Evolutionary conservation across 768 basidiomycete species (phyloP).

Genomic region (Butyriboletus loyo): DNA sequence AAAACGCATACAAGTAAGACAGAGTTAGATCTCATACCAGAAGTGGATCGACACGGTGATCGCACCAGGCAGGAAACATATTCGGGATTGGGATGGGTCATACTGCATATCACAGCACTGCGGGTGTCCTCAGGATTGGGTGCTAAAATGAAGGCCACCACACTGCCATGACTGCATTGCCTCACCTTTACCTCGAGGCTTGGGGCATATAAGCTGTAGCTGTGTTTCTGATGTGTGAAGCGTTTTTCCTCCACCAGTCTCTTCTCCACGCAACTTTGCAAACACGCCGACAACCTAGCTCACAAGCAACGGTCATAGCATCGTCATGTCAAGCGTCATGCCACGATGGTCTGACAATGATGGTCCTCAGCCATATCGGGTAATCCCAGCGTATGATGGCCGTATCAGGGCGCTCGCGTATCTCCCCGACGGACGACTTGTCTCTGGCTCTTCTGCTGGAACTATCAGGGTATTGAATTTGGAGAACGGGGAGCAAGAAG

Average conservation of each 20-base stretch:
- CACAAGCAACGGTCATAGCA: neutral
- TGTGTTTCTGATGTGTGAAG: neutral
- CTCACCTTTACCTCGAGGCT: no score
- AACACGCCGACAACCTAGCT: neutral
- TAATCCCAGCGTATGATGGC: neutral
- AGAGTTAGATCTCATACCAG: no score
- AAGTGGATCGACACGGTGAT: no score
- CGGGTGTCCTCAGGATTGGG: no score
- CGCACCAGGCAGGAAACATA: no score
- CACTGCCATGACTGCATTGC: no score
- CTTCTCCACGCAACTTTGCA: neutral
- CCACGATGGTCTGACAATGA: neutral
- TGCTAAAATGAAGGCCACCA: no score
- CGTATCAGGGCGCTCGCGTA: neutral
- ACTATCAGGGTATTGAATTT: neutral
- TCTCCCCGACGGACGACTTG: constrained; percentile 6
- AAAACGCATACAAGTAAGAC: no score
- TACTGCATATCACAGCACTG: no score
- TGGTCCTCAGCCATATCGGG: neutral
- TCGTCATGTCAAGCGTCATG: neutral
- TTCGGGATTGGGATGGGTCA: no score
- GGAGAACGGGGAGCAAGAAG: neutral
- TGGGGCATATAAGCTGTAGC: neutral
- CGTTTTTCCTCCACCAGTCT: no score
- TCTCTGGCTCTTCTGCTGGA: neutral